Percentiles rank a stretch among this genome's conserved stretches.
These are phyloP conservation scores for Miscanthus sacchariflorus DNA, from an alignment of 202 grass and related monocot species.

Conservation along the genomic window DNA sequence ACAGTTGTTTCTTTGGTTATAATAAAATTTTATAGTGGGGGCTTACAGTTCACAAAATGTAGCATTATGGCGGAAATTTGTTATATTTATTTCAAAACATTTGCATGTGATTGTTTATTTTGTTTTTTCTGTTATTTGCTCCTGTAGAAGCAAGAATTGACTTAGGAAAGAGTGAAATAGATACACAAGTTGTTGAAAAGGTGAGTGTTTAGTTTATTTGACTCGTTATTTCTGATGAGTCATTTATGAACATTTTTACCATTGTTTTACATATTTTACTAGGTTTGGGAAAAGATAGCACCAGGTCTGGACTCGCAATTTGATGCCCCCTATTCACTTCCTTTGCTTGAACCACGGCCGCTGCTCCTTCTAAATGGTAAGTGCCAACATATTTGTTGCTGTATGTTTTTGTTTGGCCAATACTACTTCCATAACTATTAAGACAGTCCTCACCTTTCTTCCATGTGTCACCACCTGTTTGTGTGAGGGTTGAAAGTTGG, in stretches of 20 bases:
- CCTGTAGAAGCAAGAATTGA: conserved; percentile 73
- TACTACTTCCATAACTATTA: conserved; percentile 20
- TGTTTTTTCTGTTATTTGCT: conserved; percentile 22
- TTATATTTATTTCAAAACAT: not conserved
- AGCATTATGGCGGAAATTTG: not conserved
- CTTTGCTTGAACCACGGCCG: conserved; percentile 64
- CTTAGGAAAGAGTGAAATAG: conserved; percentile 76
- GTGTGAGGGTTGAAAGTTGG: conserved; percentile 25
- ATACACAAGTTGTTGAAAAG: conserved; percentile 44
- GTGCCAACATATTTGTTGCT: conserved; percentile 38
- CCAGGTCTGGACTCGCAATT: conserved; percentile 75
- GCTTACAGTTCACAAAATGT: not conserved
- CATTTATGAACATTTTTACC: not conserved
- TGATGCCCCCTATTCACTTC: conserved; percentile 73
- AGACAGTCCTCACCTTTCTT: not conserved
- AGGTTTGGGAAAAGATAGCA: conserved; percentile 96
- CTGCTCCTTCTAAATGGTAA: conserved; percentile 84
- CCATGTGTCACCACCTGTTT: not conserved
- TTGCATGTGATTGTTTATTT: conserved; percentile 7
- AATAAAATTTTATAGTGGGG: not conserved
- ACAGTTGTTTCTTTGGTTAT: not conserved
- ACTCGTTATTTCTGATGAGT: not conserved
- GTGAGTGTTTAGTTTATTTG: too few species aligned
- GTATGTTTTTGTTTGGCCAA: not conserved
- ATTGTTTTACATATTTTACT: conserved; percentile 30